Percentiles rank a stretch among this genome's conserved stretches.
These are phyloP conservation scores for Helianthus tuberosus DNA, from an alignment of 129 eudicot genomes.

Conservation along the genomic window DNA sequence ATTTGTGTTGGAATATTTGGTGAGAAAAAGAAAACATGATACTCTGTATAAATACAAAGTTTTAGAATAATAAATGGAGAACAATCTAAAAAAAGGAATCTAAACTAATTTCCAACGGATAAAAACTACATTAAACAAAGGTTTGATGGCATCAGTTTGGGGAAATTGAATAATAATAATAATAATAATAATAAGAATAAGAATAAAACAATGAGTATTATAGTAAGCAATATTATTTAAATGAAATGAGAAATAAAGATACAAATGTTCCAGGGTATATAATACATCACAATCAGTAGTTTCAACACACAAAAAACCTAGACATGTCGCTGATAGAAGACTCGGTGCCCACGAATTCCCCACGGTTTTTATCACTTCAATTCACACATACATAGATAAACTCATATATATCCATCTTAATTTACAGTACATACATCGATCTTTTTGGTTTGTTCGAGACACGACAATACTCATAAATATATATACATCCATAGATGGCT, in stretches of 20 bases:
- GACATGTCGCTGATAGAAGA: slow-evolving; percentile 11
- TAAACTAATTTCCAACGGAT: slow-evolving; percentile 7
- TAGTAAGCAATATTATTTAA: not conserved
- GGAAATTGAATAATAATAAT: not conserved
- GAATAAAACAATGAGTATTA: not conserved
- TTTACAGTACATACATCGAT: too few relatives aligned
- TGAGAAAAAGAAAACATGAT: slow-evolving; percentile 26
- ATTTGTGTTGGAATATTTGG: slow-evolving; percentile 28
- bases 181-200: too few relatives aligned
- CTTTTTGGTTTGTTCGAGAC: too few relatives aligned
- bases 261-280: slow-evolving; percentile 34
- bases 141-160: slow-evolving; percentile 8
- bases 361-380: slow-evolving; percentile 42
- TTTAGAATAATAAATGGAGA: slow-evolving; percentile 13
- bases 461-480: not conserved
- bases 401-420: too few relatives aligned
- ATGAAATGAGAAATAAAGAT: not conserved
- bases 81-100: slow-evolving; percentile 15
- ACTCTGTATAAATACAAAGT: slow-evolving; percentile 17
- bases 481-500: slow-evolving; percentile 28
- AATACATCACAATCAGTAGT: slow-evolving; percentile 29
- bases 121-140: not conserved
- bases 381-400: slow-evolving; percentile 15
- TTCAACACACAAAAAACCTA: slow-evolving; percentile 13
- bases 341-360: slow-evolving; percentile 64